These are phyloP conservation scores for Zarea fungicola DNA, from an alignment of 2,329 filamentous ascomycete genomes.

Conservation along the genomic window DNA sequence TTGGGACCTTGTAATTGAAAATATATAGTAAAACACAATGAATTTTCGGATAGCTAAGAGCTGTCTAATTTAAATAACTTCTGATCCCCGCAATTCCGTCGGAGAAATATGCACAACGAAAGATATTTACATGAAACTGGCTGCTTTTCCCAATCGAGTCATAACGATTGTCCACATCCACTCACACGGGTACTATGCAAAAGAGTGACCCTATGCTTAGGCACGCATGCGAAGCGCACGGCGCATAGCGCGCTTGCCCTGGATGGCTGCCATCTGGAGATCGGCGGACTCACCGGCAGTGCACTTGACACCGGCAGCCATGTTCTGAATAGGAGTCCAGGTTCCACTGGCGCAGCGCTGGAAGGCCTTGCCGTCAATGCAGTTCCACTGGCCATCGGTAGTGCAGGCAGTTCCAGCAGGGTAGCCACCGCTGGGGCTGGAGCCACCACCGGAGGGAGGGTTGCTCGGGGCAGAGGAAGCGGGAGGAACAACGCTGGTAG, in stretches of 20 bases:
- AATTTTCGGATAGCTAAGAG: too few species aligned
- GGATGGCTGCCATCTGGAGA: constrained; percentile 30
- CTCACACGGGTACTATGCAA: too few species aligned
- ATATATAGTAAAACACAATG: too few species aligned
- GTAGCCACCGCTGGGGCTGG: constrained; percentile 24
- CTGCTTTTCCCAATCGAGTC: too few species aligned
- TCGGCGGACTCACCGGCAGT: constrained; percentile 33
- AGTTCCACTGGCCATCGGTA: constrained; percentile 49
- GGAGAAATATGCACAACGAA: neutral
- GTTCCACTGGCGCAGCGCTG: constrained; percentile 50
- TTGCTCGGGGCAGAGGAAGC: constrained; percentile 4
- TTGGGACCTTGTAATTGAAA: too few species aligned
- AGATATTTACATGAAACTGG: neutral
- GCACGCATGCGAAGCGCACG: constrained; percentile 22
- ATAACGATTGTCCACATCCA: too few species aligned
- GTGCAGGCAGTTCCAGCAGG: constrained; percentile 41
- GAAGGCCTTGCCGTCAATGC: constrained; percentile 44
- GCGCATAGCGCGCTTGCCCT: constrained; percentile 21
- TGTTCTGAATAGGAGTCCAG: constrained; percentile 39
- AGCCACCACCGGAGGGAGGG: constrained; percentile 19
- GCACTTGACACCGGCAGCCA: constrained; percentile 45
- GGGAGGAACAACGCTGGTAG: neutral
- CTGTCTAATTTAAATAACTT: too few species aligned
- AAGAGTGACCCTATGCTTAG: neutral
- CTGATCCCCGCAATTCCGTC: too few species aligned